Conservation (phyloP, 306 rosid genomes). For the Cyamopsis tetragonoloba region DNA sequence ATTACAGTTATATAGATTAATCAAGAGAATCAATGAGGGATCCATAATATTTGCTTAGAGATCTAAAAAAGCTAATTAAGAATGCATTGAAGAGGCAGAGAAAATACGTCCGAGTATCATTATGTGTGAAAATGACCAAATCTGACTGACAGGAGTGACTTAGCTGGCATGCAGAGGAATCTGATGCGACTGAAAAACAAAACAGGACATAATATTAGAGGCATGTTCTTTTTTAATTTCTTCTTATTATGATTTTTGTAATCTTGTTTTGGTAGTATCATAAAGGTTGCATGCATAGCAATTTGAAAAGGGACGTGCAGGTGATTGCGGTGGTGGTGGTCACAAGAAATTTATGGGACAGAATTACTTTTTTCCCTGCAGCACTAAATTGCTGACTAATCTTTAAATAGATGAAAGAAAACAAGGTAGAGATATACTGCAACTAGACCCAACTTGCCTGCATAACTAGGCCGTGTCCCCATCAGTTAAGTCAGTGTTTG, state of each 20-base stretch:
- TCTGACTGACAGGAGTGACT: conserved; percentile 44
- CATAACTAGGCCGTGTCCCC: neutral
- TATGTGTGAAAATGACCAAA: conserved; percentile 31
- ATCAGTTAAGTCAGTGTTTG: too few species aligned
- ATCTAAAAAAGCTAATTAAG: conserved; percentile 1
- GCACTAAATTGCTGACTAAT: conserved; percentile 25
- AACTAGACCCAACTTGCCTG: conserved; percentile 24
- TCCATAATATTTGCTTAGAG: neutral
- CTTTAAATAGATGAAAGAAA: conserved; percentile 20
- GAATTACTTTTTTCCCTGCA: neutral
- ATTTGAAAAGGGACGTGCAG: conserved; percentile 27
- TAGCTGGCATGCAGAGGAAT: conserved; percentile 52
- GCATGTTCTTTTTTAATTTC: neutral
- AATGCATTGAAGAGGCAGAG: conserved; percentile 8
- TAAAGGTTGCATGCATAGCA: conserved; percentile 23
- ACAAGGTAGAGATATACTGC: conserved; percentile 16
- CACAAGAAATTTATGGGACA: conserved; percentile 10
- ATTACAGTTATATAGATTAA: conserved; percentile 12
- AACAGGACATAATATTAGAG: conserved; percentile 12
- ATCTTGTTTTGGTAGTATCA: neutral
- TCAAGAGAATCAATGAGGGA: conserved; percentile 31
- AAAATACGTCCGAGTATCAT: conserved; percentile 20
- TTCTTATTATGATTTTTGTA: too few species aligned
- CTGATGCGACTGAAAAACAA: conserved; percentile 29
- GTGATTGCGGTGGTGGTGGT: conserved; percentile 14